phyloP scores from a whole-genome alignment of 306 rosid genomes.

The Pyrus betulifolia region DNA sequence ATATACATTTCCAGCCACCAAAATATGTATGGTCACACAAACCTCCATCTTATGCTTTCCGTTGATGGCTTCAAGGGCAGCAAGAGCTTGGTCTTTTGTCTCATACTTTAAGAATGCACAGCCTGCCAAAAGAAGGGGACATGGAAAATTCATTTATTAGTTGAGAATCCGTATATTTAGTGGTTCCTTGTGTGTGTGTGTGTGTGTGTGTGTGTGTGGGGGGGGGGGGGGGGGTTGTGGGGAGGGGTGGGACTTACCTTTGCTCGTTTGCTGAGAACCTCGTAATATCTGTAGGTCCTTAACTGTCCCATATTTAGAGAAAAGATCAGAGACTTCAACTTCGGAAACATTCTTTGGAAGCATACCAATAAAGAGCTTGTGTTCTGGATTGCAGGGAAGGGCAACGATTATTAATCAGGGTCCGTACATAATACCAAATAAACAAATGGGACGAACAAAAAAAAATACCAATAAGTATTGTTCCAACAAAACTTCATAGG shows the following conservation, averaged over 20 bases:
- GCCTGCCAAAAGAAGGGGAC: slow-evolving; percentile 35
- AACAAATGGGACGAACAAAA: slow-evolving; percentile 1
- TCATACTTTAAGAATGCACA: slow-evolving; percentile 97
- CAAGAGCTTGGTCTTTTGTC: slow-evolving; percentile 88
- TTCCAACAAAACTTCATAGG: slow-evolving; percentile 10
- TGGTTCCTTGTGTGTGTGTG: background rate
- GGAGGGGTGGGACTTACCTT: slow-evolving; percentile 28
- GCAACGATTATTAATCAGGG: slow-evolving; percentile 19
- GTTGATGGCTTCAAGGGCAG: slow-evolving; percentile 75
- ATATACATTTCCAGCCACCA: slow-evolving; percentile 10
- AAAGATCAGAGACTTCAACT: slow-evolving; percentile 67
- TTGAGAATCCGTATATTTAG: background rate
- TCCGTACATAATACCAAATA: background rate
- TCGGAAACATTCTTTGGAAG: slow-evolving; percentile 94
- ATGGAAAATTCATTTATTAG: slow-evolving; percentile 4
- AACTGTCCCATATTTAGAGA: slow-evolving; percentile 64
- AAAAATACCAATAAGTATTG: background rate
- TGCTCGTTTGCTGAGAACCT: slow-evolving; percentile 94
- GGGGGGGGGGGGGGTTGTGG: too few relatives aligned
- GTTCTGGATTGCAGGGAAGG: slow-evolving; percentile 50
- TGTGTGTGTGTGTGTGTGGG: too few relatives aligned
- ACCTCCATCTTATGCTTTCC: slow-evolving; percentile 98
- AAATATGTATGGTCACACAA: slow-evolving; percentile 16
- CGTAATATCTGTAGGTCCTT: slow-evolving; percentile 90
- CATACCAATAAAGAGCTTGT: slow-evolving; percentile 96